Evolutionary conservation across 768 basidiomycete genomes (phyloP).

Genomic region (Hysterangium stoloniferum): DNA sequence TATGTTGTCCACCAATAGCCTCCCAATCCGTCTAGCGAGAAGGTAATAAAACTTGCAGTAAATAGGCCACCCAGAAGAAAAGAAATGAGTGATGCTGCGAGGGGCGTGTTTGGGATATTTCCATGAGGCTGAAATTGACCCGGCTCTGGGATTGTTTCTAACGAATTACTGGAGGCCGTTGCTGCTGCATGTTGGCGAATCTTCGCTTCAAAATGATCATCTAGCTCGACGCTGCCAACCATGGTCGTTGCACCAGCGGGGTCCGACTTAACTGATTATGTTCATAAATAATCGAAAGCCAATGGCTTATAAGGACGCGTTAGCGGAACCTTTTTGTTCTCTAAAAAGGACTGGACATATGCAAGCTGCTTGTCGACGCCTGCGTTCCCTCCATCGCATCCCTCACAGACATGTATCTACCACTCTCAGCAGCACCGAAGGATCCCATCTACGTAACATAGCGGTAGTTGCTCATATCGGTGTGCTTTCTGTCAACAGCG

Average conservation of each 20-base stretch:
- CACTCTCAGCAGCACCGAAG: background rate
- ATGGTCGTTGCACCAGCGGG: slow-evolving; percentile 1
- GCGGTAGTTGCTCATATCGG: slow-evolving; percentile 89
- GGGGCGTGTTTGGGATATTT: slow-evolving; percentile 82
- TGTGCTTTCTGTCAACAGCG: slow-evolving; percentile 23
- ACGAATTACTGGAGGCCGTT: slow-evolving; percentile 30
- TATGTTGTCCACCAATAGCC: slow-evolving; percentile 57
- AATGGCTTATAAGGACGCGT: background rate
- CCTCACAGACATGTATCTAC: background rate
- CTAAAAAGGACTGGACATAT: too few relatives aligned
- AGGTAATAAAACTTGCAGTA: slow-evolving; percentile 46
- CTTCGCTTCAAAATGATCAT: slow-evolving; percentile 34
- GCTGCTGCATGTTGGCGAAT: slow-evolving; percentile 34
- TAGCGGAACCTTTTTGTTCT: slow-evolving; percentile 3
- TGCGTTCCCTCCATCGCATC: background rate
- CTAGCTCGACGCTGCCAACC: background rate
- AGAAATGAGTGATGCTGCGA: slow-evolving; percentile 68
- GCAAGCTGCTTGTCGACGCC: slow-evolving; percentile 1
- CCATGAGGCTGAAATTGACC: slow-evolving; percentile 33
- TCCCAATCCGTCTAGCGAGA: slow-evolving; percentile 38
- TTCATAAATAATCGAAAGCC: background rate
- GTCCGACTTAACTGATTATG: slow-evolving; percentile 24
- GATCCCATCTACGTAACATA: slow-evolving; percentile 57
- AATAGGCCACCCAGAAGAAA: slow-evolving; percentile 79
- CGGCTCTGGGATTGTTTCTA: slow-evolving; percentile 48